Percentiles rank a stretch among this genome's conserved stretches.
Conservation (phyloP, 768 basidiomycete genomes). For the Boletellus ananiceps region DNA sequence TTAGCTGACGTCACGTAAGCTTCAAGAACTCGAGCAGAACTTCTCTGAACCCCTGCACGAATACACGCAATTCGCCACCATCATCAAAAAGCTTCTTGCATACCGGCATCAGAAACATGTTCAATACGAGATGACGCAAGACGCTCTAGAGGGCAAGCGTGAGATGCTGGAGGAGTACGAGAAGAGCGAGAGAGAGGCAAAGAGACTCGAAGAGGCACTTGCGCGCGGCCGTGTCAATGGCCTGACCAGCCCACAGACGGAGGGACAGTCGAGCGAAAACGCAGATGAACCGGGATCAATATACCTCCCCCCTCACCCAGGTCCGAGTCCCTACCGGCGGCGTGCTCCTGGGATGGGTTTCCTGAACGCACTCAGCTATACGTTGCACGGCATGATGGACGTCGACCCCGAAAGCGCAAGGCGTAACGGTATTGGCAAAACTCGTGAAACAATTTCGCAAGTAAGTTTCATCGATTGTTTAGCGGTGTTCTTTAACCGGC, state of each 20-base stretch:
- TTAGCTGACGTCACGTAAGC: slow-evolving; percentile 40
- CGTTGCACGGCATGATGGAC: slow-evolving; percentile 97
- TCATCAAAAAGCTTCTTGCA: slow-evolving; percentile 90
- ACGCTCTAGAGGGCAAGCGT: slow-evolving; percentile 77
- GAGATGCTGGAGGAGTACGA: slow-evolving; percentile 86
- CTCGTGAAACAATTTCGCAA: slow-evolving; percentile 91
- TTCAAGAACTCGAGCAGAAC: slow-evolving; percentile 90
- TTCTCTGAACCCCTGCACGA: slow-evolving; percentile 97
- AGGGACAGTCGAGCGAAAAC: slow-evolving; percentile 32
- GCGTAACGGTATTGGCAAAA: slow-evolving; percentile 90
- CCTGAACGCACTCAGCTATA: slow-evolving; percentile 88
- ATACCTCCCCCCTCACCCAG: slow-evolving; percentile 75
- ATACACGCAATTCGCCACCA: slow-evolving; percentile 89
- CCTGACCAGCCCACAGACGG: slow-evolving; percentile 20
- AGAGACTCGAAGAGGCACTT: slow-evolving; percentile 83
- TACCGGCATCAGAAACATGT: slow-evolving; percentile 98
- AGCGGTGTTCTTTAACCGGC: slow-evolving; percentile 14
- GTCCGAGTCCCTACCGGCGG: slow-evolving; percentile 60
- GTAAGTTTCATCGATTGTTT: slow-evolving; percentile 39
- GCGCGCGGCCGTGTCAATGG: slow-evolving; percentile 47
- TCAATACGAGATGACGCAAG: slow-evolving; percentile 96
- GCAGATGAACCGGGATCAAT: slow-evolving; percentile 42
- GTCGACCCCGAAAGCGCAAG: slow-evolving; percentile 95
- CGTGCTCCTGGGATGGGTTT: slow-evolving; percentile 80
- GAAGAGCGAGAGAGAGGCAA: slow-evolving; percentile 88